Base-by-base conservation (phyloP, 2,329 filamentous ascomycete genomes). In the Talaromyces sp. region DNA sequence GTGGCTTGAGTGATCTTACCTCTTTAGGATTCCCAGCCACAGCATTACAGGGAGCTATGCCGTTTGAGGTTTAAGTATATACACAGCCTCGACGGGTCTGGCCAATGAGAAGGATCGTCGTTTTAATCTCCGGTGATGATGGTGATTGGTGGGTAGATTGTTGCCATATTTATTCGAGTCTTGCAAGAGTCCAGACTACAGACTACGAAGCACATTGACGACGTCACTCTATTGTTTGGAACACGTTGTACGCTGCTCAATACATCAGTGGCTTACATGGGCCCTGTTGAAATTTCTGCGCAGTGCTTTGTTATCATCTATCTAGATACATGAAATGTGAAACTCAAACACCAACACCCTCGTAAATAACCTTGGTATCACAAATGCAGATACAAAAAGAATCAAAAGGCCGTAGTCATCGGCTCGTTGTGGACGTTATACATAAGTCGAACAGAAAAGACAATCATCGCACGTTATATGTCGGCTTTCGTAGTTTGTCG, bases 401-500 rank as follows among this genome's bases (percentile, higher is more conserved):
- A 54, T 27, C 22, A 9, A 33, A 45, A 27, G 54, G n/a, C 35
- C 16, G n/a, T n/a, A 54, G 35, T 5, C 52, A 24, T 56, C 11
- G 37, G 33, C 11, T 56, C 31, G 33, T 56, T 33, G 35, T 22
- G 35, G 41, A 31, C 24, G 35, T 41, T 41, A 62, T 41, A 52
- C 37, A 62, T 27, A 6, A 45, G 60, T 41, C 16, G 14, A 43
- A 27, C n/a, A 57, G 35, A 16, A 22, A 37, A 6, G 13, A 60
- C 43, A 35, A 50, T 62, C 50, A 61, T 67, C 84, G 79, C 50
- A 82, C 80, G 64, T 82, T 83, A 70, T 89, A 91, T 58, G 90
- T 89, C 0, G 94, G 94, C 76, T 97, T 97, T 70, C 89, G 87
- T 52, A 90, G 88, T 84, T 92, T 90, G 72, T 96, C 96, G 8